Conservation (phyloP, 345 rosid species). For the Ailanthus altissimus region DNA sequence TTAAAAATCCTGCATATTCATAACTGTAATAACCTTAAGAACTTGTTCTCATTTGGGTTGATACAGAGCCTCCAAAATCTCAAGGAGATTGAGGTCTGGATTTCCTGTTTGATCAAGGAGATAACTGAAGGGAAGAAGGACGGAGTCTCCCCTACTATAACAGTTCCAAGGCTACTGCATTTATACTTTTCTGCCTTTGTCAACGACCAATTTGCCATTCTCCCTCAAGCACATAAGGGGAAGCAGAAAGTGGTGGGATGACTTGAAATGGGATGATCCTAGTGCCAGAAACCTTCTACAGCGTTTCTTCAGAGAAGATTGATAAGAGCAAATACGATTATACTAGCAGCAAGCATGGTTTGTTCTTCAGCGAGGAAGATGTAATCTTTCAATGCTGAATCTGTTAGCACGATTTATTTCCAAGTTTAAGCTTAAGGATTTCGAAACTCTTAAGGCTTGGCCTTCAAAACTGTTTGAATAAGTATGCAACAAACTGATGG, state of each 20-base stretch:
- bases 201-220: background rate
- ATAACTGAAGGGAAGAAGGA: constrained; percentile 12
- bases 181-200: constrained; percentile 15
- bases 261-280: constrained; percentile 11
- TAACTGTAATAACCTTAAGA: constrained; percentile 9
- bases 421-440: background rate
- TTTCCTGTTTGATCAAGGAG: constrained; percentile 1
- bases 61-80: constrained; percentile 13
- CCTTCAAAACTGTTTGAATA: too few species aligned
- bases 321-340: background rate
- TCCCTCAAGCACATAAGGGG: constrained; percentile 12
- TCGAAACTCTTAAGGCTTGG: too few species aligned
- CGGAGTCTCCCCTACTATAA: background rate
- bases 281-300: background rate
- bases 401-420: background rate
- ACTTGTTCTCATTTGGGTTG: background rate
- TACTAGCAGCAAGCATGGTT: background rate
- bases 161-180: background rate
- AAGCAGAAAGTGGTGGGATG: constrained; percentile 19
- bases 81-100: constrained; percentile 12
- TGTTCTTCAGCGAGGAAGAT: background rate
- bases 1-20: constrained; percentile 10
- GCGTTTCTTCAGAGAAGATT: constrained; percentile 17
- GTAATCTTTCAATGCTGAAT: too few species aligned
- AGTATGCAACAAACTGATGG: too few species aligned